Evolutionary conservation across 495 filamentous ascomycete species (phyloP), one percentile per base, ranked within the genome.

Genomic region (Rostrohypoxylon terebratum): DNA sequence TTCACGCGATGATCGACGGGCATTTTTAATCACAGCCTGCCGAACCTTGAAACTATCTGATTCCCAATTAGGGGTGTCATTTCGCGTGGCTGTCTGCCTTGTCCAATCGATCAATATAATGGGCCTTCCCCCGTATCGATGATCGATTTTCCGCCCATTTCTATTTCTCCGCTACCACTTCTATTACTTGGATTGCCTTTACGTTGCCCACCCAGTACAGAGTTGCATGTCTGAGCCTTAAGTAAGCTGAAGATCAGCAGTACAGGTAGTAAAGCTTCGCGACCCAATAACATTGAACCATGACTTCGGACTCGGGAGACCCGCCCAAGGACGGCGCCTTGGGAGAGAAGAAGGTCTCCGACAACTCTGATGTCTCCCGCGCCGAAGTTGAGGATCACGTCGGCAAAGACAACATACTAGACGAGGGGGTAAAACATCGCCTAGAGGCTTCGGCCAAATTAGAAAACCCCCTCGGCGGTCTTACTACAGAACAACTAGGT

Each of bases 381-480:
- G 36, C 59, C 28, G 73, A 75, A 58, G 23, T 77, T 14, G 75
- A 77, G 62, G 33, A 73, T 54, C 60, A 50, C 6, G 34, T 34
- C 11, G 67, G 51, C 28, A 63, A 47, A 57, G 69, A 73, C n/a
- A 63, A 69, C 4, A 59, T 54, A 8, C 18, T 69, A 42, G 64
- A 71, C 33, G 77, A 75, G 55, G 75, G 40, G 10, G 65, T 77
- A 14, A 75, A 31, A 45, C 53, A 63, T 20, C 74, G 78, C 8
- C 54, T 76, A 21, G 77, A 78, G 20, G 76, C 75, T 16, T 79
- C 80, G 14, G 68, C 78, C 18, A 80, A 76, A 63, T 63, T 94
- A 53, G 91, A 88, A 20, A 92, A 94, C 59, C 93, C 93, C 31
- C 83, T 96, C 11, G 86, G 86, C 7, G 90, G 90, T 16, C 85